Base-by-base conservation (phyloP, 345 rosid genomes). In the Melastoma malabathricum region DNA sequence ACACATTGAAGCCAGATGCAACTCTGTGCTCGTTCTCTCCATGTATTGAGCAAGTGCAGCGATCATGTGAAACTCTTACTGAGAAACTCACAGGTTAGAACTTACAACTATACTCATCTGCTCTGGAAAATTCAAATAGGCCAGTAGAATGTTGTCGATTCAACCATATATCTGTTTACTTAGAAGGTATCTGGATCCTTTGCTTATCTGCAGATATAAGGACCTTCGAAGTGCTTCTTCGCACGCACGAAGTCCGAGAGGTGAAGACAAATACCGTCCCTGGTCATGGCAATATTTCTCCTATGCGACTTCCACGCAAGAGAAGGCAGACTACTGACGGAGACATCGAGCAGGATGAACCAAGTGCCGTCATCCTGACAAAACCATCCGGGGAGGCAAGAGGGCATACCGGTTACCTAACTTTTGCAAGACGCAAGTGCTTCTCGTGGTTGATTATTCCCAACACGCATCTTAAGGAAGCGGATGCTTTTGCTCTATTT, bases 391-490 rank as follows among this genome's bases (percentile, higher is more conserved):
- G 77, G 7, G 95, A 92, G 44, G 67, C 95, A 17, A 77, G 81
- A 77, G 97, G 98, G 52, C 98, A 92, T 67, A 92, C 96, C 1
- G 98, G 98, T 22, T 92, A 82, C 64, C 67, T 92, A 69, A 92
- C 97, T 52, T 87, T 92, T 48, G 93, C 95, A 44, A 79, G 98
- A 66, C 89, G 82, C 20, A 74, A 74, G 48, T 87, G 95, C 56
- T 52, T 66, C 2, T 41, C 46, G 5, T 78, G 67, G 76, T 34
- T 34, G 41, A 34, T 34, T 1, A 34, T 34, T 1, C 1, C 12
- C 12, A 12, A 9, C 10, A 2, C 12, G 41, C 41, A 34, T 34
- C 12, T 34, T 34, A 34, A 34, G 38, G 38, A 31, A 31, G 41
- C 12, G 41, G 12, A 2, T 34, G 12, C 41, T 34, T 34, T 34